Evolutionary conservation across 2,329 filamentous ascomycete species (phyloP).

Genomic region (Verticillium longisporum): DNA sequence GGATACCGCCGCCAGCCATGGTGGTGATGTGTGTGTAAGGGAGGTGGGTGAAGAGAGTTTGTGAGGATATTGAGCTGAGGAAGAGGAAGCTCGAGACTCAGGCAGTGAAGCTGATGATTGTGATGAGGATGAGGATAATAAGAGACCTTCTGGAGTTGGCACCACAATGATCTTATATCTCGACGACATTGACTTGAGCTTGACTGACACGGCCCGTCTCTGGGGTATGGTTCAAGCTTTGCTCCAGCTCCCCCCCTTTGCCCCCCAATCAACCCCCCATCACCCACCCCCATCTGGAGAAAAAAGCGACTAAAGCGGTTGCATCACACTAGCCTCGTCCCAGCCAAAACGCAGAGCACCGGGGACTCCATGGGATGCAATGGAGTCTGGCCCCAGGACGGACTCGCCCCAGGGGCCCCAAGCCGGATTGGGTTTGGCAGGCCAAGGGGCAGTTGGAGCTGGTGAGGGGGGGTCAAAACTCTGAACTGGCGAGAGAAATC

Average conservation of each 20-base stretch:
- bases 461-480: neutral
- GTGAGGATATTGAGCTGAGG: neutral
- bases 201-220: neutral
- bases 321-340: neutral
- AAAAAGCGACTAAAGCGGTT: neutral
- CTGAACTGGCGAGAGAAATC: neutral
- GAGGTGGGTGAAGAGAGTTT: neutral
- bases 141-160: neutral
- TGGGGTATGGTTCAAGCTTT: neutral
- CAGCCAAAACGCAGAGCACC: neutral
- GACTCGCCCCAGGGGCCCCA: neutral
- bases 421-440: neutral
- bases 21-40: conserved; percentile 3
- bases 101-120: neutral
- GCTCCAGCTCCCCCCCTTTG: neutral
- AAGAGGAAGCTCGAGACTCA: neutral
- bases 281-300: conserved; percentile 1
- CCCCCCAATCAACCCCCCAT: neutral
- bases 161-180: neutral
- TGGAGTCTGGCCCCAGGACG: neutral
- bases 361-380: conserved; percentile 1
- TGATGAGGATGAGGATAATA: conserved; percentile 2
- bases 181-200: neutral
- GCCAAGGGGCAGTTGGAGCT: neutral
- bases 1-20: conserved; percentile 32